Percentiles rank a stretch among this genome's conserved stretches.
phyloP scores from a whole-genome alignment of 352 stramenopile species.

The Globisporangium carolinianum region DNA sequence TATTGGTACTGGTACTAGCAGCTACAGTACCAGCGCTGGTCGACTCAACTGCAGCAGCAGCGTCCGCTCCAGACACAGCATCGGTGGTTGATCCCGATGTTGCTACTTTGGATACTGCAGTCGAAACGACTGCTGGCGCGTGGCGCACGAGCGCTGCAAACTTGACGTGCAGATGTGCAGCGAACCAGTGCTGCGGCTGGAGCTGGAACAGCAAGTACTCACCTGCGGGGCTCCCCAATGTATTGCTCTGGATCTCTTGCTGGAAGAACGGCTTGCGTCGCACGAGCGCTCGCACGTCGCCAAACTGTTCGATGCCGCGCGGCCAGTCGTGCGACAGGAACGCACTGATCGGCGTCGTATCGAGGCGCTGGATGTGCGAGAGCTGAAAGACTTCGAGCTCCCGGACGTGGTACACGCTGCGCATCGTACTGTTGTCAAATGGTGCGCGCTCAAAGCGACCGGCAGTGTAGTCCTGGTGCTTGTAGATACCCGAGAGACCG shows the following conservation, averaged over 20 bases:
- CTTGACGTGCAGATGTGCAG: constrained; percentile 97
- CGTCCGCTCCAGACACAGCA: too few relatives aligned
- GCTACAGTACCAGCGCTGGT: background rate
- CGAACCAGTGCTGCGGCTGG: constrained; percentile 95
- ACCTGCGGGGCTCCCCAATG: constrained; percentile 90
- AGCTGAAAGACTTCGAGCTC: constrained; percentile 93
- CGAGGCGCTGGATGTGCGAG: constrained; percentile 52
- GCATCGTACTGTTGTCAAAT: constrained; percentile 27
- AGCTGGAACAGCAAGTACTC: constrained; percentile 91
- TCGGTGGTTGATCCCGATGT: too few relatives aligned
- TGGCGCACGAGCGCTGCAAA: constrained; percentile 95
- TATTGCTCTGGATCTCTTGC: constrained; percentile 91
- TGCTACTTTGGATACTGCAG: too few relatives aligned
- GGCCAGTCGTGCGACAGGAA: constrained; percentile 96
- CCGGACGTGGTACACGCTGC: constrained; percentile 88
- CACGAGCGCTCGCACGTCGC: constrained; percentile 87
- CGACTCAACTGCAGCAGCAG: background rate
- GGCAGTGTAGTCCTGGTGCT: constrained; percentile 60
- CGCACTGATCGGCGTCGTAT: constrained; percentile 55
- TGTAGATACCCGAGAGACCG: constrained; percentile 93
- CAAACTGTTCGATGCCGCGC: constrained; percentile 93
- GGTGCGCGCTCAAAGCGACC: constrained; percentile 60
- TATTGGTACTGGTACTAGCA: constrained; percentile 26
- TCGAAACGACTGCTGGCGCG: constrained; percentile 2
- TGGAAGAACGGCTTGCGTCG: constrained; percentile 93